phyloP scores from a whole-genome alignment of 495 filamentous ascomycete genomes.

The Hyphodiscus hymeniophilus region DNA sequence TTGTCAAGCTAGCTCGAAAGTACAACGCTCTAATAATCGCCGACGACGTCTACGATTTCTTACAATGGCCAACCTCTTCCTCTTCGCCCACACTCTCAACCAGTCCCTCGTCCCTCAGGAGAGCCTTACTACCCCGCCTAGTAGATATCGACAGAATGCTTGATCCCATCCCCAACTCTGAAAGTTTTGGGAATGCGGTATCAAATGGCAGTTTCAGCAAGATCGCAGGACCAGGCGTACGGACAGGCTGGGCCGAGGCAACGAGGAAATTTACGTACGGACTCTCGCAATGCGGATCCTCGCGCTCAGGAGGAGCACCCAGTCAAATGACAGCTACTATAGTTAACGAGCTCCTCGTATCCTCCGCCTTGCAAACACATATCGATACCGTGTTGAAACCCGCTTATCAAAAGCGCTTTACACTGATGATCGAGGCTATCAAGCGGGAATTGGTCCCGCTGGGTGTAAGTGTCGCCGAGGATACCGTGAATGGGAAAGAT shows the following conservation, averaged over 20 bases:
- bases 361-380: slow-evolving; percentile 39
- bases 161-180: slow-evolving; percentile 24
- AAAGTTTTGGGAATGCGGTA: slow-evolving; percentile 62
- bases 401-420: slow-evolving; percentile 36
- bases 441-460: slow-evolving; percentile 46
- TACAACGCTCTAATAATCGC: slow-evolving; percentile 71
- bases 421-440: slow-evolving; percentile 43
- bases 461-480: slow-evolving; percentile 38
- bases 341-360: slow-evolving; percentile 48
- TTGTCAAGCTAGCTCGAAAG: slow-evolving; percentile 61
- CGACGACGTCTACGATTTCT: slow-evolving; percentile 88
- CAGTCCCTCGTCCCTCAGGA: slow-evolving; percentile 18
- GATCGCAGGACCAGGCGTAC: slow-evolving; percentile 65
- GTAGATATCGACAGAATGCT: slow-evolving; percentile 49
- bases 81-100: slow-evolving; percentile 18
- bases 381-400: slow-evolving; percentile 35
- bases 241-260: slow-evolving; percentile 79
- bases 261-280: slow-evolving; percentile 59
- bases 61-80: slow-evolving; percentile 53
- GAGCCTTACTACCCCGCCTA: slow-evolving; percentile 54
- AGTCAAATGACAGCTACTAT: slow-evolving; percentile 63
- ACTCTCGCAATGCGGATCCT: slow-evolving; percentile 59
- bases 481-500: slow-evolving; percentile 17
- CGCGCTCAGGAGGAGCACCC: slow-evolving; percentile 67
- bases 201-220: slow-evolving; percentile 85